Conservation (phyloP, 805 yeast genomes). For the Metschnikowia corniflorae region DNA sequence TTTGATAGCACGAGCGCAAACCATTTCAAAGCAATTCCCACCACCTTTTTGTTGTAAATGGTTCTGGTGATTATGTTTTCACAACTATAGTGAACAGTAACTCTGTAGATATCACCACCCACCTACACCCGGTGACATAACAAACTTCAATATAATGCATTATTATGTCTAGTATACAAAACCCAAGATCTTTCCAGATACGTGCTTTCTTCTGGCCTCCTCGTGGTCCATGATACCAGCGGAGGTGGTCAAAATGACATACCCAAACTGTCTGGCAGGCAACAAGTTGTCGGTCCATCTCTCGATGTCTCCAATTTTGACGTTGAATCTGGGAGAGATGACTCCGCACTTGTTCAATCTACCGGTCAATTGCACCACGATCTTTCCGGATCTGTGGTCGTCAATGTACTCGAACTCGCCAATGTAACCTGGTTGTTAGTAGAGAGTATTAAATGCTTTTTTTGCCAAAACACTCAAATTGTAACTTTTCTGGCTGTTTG, state of each 20-base stretch:
- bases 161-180: constrained; percentile 71
- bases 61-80: too few relatives aligned
- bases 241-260: constrained; percentile 95
- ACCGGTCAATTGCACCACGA: constrained; percentile 33
- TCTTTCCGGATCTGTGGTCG: constrained; percentile 38
- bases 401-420: constrained; percentile 36
- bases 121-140: too few relatives aligned
- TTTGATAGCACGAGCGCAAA: too few relatives aligned
- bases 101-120: too few relatives aligned
- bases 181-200: constrained; percentile 97
- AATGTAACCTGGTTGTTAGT: constrained; percentile 30
- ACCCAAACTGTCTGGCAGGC: constrained; percentile 99
- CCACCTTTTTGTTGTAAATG: too few relatives aligned
- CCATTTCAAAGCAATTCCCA: too few relatives aligned
- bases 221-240: constrained; percentile 99
- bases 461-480: background rate
- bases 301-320: constrained; percentile 91
- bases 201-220: constrained; percentile 99
- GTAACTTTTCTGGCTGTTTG: too few relatives aligned
- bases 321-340: constrained; percentile 97
- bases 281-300: constrained; percentile 98
- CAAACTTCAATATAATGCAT: background rate
- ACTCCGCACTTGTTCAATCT: constrained; percentile 86
- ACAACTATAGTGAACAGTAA: too few relatives aligned
- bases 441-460: background rate